phyloP scores from a whole-genome alignment of 2,329 filamentous ascomycete species.

The Albifimbria verrucaria region DNA sequence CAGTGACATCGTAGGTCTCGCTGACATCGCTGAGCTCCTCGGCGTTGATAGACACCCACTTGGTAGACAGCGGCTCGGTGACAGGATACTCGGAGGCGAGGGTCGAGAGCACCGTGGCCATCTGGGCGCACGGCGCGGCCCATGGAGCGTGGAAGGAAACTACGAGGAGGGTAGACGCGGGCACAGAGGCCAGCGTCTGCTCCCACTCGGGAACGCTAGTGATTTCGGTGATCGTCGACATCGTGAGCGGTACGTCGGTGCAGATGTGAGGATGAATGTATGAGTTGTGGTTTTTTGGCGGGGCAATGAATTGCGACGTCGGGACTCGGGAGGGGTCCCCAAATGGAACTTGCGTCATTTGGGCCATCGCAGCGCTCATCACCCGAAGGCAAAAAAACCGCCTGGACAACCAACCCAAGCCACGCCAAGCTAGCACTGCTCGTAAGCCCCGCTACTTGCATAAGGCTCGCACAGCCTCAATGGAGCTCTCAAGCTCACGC shows the following conservation, averaged over 20 bases:
- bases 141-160: slow-evolving; percentile 96
- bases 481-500: not conserved
- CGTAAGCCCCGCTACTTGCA: not conserved
- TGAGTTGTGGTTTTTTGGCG: slow-evolving; percentile 20
- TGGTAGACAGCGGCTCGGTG: slow-evolving; percentile 61
- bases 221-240: slow-evolving; percentile 79
- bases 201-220: slow-evolving; percentile 71
- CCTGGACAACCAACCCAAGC: no score
- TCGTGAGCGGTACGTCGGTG: slow-evolving; percentile 28
- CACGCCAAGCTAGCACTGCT: not conserved
- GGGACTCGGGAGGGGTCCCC: slow-evolving; percentile 11
- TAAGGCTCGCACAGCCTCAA: not conserved
- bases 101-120: slow-evolving; percentile 80
- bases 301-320: slow-evolving; percentile 18
- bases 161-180: slow-evolving; percentile 70
- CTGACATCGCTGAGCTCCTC: slow-evolving; percentile 91
- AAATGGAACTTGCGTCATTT: slow-evolving; percentile 23
- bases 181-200: slow-evolving; percentile 61
- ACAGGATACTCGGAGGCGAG: slow-evolving; percentile 83
- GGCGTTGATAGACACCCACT: slow-evolving; percentile 89
- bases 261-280: slow-evolving; percentile 10
- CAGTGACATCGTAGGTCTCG: slow-evolving; percentile 89
- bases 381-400: no score
- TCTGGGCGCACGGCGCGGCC: slow-evolving; percentile 94
- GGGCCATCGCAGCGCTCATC: slow-evolving; percentile 4